phyloP scores from a whole-genome alignment of 2,329 filamentous ascomycete species.

The Sphaerostilbella broomeana region DNA sequence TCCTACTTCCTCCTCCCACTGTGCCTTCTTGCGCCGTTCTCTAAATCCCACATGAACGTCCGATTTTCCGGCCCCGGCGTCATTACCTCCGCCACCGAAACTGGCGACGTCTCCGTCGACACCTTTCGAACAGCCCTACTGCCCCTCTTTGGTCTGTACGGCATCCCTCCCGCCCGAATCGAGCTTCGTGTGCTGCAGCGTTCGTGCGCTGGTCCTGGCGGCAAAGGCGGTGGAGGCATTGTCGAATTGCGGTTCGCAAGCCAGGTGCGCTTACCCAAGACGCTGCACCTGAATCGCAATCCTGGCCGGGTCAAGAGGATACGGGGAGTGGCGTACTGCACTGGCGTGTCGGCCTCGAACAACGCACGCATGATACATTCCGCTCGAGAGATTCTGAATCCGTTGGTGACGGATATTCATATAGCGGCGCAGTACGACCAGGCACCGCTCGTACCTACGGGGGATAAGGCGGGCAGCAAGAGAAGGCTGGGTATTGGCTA shows the following conservation, averaged over 20 bases:
- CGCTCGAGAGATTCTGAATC: conserved; percentile 79
- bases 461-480: conserved; percentile 49
- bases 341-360: conserved; percentile 85
- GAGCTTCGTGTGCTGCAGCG: conserved; percentile 77
- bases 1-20: conserved; percentile 90
- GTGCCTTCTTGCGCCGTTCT: conserved; percentile 86
- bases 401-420: conserved; percentile 81
- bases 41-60: conserved; percentile 85
- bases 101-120: conserved; percentile 84
- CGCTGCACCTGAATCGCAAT: conserved; percentile 75
- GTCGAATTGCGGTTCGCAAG: conserved; percentile 93
- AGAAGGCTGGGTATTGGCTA: conserved; percentile 80
- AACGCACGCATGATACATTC: conserved; percentile 94
- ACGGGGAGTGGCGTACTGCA: conserved; percentile 87
- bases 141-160: conserved; percentile 83
- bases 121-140: conserved; percentile 89
- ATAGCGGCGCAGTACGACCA: conserved; percentile 75
- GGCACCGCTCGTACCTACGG: conserved; percentile 48
- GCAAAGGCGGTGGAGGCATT: conserved; percentile 76
- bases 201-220: conserved; percentile 68
- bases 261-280: conserved; percentile 90
- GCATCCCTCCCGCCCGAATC: conserved; percentile 71
- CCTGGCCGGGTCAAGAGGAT: conserved; percentile 83
- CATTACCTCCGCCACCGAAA: conserved; percentile 78
- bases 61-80: conserved; percentile 86